Base-by-base conservation (phyloP, 805 yeast genomes). In the Kodamaea nitidulidarum region DNA sequence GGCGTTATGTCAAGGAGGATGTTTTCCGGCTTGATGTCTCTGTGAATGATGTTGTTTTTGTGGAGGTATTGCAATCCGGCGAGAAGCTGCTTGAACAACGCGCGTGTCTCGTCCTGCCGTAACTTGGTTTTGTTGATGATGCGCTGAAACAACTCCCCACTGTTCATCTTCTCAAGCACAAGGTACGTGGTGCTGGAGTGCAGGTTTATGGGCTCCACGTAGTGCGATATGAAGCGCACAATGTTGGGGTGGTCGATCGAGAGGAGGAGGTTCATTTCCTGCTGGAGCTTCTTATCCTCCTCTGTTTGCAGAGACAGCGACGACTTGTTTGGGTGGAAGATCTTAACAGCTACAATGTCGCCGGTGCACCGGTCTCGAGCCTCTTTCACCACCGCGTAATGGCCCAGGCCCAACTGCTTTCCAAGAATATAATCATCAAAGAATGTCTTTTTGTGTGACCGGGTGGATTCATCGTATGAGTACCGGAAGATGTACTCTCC, bases 371-470 rank as follows among this genome's bases (percentile, higher is more conserved):
- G 73, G 45, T 76, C 71, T 6, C 67, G 65, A 2, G 87, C 87
- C 47, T 81, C 85, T 52, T 78, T 81, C 3, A 84, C 93, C n/a
- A 78, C 78, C 0, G 93, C 91, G 51, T 84, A 84, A 58, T 84
- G 91, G 0, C 93, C 93, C 3, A 82, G 63, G 0, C 93, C 93
- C 15, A 84, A 59, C 46, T 80, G 76, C 40, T 66, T 69, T 0
- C 85, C 86, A 14, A 76, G 43, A 5, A 73, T 64, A 48, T 75
- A 76, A 41, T 73, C 72, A 50, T 81, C 84, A 44, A 73, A 76
- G 39, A 84, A 77, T 2, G 82, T 56, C 44, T 33, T 43, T 44
- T 39, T 49, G 46, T 35, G 39, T 49, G 40, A 49, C 36, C 27
- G 45, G 6, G 24, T 36, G 44, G 56, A 36, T 46, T 48, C 40